Conservation (phyloP, 305 asterid genomes). For the Plantago lanceolata region DNA sequence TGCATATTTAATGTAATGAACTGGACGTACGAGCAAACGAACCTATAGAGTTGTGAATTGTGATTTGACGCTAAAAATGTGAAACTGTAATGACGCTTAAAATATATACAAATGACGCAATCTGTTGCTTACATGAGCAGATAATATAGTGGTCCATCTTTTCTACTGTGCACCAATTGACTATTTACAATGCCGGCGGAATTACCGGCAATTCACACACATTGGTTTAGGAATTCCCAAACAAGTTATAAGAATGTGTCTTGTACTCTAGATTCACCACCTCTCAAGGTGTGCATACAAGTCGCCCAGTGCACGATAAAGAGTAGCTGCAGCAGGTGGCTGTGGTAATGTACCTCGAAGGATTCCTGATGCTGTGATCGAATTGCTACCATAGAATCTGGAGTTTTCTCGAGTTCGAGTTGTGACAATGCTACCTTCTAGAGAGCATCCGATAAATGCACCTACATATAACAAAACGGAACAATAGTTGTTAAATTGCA, state of each 20-base stretch:
- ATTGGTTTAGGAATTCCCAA: slow-evolving; percentile 3
- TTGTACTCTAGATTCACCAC: slow-evolving; percentile 20
- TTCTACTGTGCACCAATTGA: slow-evolving; percentile 23
- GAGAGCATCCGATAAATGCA: slow-evolving; percentile 92
- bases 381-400: slow-evolving; percentile 77
- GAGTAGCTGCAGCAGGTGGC: slow-evolving; percentile 91
- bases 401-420: slow-evolving; percentile 71
- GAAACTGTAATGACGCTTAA: neutral
- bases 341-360: slow-evolving; percentile 74
- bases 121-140: neutral
- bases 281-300: slow-evolving; percentile 51
- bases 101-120: neutral
- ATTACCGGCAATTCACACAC: slow-evolving; percentile 6
- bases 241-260: neutral
- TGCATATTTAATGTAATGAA: too few species aligned
- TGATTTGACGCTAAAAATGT: too few species aligned
- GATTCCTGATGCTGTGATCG: slow-evolving; percentile 55
- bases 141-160: neutral
- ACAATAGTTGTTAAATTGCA: too few species aligned
- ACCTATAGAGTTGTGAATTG: too few species aligned
- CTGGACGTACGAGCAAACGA: too few species aligned
- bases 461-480: slow-evolving; percentile 35
- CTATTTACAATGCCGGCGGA: slow-evolving; percentile 30
- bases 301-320: slow-evolving; percentile 70
- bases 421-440: slow-evolving; percentile 77